Base-by-base conservation (phyloP, 805 yeast genomes). In the Zygotorulaspora sp. region DNA sequence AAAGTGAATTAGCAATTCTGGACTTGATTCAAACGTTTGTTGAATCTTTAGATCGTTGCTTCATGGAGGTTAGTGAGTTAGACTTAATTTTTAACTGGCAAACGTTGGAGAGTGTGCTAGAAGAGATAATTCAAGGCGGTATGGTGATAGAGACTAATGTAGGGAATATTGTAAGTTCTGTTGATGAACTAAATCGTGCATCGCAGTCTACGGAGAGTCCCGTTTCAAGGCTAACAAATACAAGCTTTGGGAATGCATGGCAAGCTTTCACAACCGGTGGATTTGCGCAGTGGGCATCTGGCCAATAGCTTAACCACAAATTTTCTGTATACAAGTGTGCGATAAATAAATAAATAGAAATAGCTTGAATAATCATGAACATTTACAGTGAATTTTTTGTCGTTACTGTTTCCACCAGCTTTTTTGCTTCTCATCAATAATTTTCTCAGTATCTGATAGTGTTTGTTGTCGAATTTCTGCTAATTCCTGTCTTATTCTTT, bases 71-170 rank as follows among this genome's bases (percentile, higher is more conserved):
- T 5, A 89, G 96, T 61, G 98, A 92, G 58, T 70, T 92, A 50
- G 98, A 92, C 63, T 70, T 92, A 45, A 96, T 92, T n/a, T 90
- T 89, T 65, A 97, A 97, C 12, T 92, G 98, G 97, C 97, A 92
- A 63, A 94, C 88, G 4, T 67, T 90, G 21, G 94, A 90, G 58
- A 82, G 95, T 2, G 96, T 90, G 2, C 62, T 89, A 33, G 92
- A 82, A 52, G 97, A 92, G 53, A 83, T 92, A 22, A 81, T 92
- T 1, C 97, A 92, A 58, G 98, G 97, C 17, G 98, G 98, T 0
- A 82, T 92, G 94, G 98, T 92, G 6, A 84, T 92, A 24, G 98
- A 92, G 58, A 89, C 97, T 2, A 86, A 81, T 49, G 86, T 88
- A 14, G 56, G 66, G 17, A 77, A 82, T 43, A 88, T 92, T 23